Conservation (phyloP, 2,329 filamentous ascomycete genomes). For the Zymoseptoria tritici region DNA sequence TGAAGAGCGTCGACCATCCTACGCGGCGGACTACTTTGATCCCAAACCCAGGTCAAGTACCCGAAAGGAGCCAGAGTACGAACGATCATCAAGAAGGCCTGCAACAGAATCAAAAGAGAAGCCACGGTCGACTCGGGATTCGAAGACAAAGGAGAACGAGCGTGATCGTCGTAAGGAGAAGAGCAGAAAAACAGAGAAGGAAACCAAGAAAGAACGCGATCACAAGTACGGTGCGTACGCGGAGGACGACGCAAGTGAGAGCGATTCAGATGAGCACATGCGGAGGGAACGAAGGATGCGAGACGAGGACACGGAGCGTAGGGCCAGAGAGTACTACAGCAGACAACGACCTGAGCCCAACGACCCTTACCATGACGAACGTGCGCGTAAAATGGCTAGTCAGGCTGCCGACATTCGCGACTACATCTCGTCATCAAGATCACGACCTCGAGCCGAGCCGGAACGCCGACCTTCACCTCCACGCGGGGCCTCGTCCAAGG, state of each 20-base stretch:
- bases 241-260: slow-evolving; percentile 26
- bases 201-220: slow-evolving; percentile 34
- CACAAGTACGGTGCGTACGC: slow-evolving; percentile 27
- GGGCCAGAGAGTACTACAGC: slow-evolving; percentile 17
- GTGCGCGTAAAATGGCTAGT: slow-evolving; percentile 21
- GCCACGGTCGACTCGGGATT: slow-evolving; percentile 7
- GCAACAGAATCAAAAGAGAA: slow-evolving; percentile 19
- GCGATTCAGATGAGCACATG: slow-evolving; percentile 23
- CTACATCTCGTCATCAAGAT: slow-evolving; percentile 20
- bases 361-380: slow-evolving; percentile 19
- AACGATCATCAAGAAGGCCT: slow-evolving; percentile 22
- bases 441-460: slow-evolving; percentile 14
- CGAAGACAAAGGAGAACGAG: slow-evolving; percentile 27
- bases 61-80: slow-evolving; percentile 36
- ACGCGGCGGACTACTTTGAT: slow-evolving; percentile 28
- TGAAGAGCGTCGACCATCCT: slow-evolving; percentile 27
- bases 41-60: slow-evolving; percentile 25
- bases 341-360: slow-evolving; percentile 18
- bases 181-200: slow-evolving; percentile 34
- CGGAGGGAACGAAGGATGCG: slow-evolving; percentile 10
- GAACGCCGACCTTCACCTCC: slow-evolving; percentile 23
- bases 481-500: slow-evolving; percentile 21
- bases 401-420: slow-evolving; percentile 22
- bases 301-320: slow-evolving; percentile 20
- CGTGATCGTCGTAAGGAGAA: slow-evolving; percentile 33